Conservation (phyloP, 2,329 filamentous ascomycete genomes). For the Balansia obtecta region DNA sequence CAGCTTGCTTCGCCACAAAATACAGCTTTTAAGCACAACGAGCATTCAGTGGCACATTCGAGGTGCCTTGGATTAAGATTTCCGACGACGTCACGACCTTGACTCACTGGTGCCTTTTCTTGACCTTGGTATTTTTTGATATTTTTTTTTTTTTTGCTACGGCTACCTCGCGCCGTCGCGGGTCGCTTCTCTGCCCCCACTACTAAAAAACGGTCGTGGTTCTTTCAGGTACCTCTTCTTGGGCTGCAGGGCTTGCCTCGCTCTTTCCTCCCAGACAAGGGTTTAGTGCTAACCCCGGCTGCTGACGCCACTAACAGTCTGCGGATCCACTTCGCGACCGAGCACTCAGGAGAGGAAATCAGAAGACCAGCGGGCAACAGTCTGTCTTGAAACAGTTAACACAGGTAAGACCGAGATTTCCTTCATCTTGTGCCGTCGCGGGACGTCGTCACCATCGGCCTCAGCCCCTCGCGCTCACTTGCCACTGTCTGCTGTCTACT, state of each 20-base stretch:
- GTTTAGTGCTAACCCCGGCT: conserved; percentile 6
- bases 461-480: background rate
- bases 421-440: background rate
- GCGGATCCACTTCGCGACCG: conserved; percentile 2
- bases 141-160: conserved; percentile 1
- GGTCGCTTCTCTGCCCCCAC: conserved; percentile 3
- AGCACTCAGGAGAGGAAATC: background rate
- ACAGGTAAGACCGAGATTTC: background rate
- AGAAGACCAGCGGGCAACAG: background rate
- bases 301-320: conserved; percentile 5
- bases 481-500: background rate
- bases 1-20: background rate
- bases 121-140: no score
- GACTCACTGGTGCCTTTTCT: background rate
- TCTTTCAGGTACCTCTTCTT: conserved; percentile 6
- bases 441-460: background rate
- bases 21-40: no score
- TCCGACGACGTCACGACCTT: background rate
- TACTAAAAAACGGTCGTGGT: conserved; percentile 1
- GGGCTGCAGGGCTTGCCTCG: conserved; percentile 4
- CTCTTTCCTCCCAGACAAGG: conserved; percentile 3
- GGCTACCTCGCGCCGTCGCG: conserved; percentile 2
- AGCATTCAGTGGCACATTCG: background rate
- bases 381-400: background rate
- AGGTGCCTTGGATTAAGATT: background rate